Conservation (phyloP, 2,329 filamentous ascomycete species). For the Xylariales sp. region DNA sequence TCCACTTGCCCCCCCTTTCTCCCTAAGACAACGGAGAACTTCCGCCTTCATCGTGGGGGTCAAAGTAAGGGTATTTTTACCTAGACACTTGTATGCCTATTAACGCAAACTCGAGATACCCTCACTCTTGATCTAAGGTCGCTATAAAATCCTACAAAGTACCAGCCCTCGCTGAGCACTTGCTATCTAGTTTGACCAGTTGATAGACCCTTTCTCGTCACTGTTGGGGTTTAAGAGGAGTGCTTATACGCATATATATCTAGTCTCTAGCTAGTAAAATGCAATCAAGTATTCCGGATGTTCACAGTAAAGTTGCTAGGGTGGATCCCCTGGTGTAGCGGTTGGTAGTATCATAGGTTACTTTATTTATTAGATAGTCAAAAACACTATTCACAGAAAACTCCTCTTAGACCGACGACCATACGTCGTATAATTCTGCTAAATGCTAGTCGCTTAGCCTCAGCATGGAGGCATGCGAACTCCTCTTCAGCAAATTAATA, state of each 20-base stretch:
- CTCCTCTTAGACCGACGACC: background rate
- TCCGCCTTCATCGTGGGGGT: background rate
- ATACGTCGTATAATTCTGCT: background rate
- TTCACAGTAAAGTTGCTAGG: too few species aligned
- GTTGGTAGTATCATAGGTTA: background rate
- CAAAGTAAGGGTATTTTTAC: background rate
- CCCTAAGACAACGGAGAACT: background rate
- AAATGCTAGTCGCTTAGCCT: slow-evolving; percentile 14
- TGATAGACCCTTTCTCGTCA: background rate
- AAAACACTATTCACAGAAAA: background rate
- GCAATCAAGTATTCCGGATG: background rate
- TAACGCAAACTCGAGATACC: slow-evolving; percentile 4
- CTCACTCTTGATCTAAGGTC: background rate
- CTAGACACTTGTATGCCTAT: slow-evolving; percentile 1
- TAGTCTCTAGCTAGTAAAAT: background rate
- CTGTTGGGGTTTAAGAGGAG: too few species aligned
- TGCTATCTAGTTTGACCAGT: background rate
- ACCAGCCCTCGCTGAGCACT: background rate
- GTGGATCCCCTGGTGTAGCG: background rate
- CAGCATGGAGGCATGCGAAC: slow-evolving; percentile 12
- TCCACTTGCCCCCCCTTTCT: slow-evolving; percentile 2
- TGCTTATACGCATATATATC: background rate
- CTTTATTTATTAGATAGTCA: background rate
- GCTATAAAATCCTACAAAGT: background rate
- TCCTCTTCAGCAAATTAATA: slow-evolving; percentile 26